Evolutionary conservation across 1,284 basidiomycete species (phyloP), one percentile per base, ranked within the genome.

Genomic region (Leccinum fuscescens): DNA sequence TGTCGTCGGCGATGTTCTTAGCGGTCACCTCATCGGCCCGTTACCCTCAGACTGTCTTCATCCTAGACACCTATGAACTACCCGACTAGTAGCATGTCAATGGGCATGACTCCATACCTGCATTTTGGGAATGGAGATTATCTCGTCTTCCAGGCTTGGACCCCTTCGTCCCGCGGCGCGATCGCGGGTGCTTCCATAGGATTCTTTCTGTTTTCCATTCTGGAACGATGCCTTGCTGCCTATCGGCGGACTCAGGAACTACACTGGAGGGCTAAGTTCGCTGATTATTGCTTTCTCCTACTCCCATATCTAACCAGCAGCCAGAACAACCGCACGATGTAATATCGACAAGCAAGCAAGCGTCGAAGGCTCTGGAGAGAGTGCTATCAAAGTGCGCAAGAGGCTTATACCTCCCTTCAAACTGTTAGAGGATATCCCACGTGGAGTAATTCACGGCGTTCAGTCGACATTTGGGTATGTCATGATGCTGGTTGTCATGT

Each of bases 401-500:
- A 68, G 79, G 42, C 74, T 70, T 17, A 71, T 84, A 24, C 76
- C 84, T 3, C 85, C 88, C 0, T 90, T 90, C 74, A 81, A 82
- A 27, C 66, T 75, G 11, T 74, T 79, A 12, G 83, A 86, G 62
- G 89, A 92, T 68, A 66, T 88, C 24, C 78, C 82, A 11, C 84
- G 89, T 37, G 90, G 90, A 6, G 66, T 79, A 3, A 67, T 88
- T 52, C 82, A 83, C 61, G 80, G 80, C 4, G 56, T 82, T 31
- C 87, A 90, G 64, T 79, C 85, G 52, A 70, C 84, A 22, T 66
- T 90, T 35, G 72, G 75, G 49, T 90, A 87, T 64, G 65, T 76
- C 8, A 78, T 91, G 57, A 91, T 91, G 90, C 70, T 92, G 70
- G 81, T 81, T 9, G 80, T 89, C 68, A 92, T 92, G 90, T 89